Evolutionary conservation across 1,284 basidiomycete genomes (phyloP), one percentile per base, ranked within the genome.

Genomic region (Ustilago esculenta): DNA sequence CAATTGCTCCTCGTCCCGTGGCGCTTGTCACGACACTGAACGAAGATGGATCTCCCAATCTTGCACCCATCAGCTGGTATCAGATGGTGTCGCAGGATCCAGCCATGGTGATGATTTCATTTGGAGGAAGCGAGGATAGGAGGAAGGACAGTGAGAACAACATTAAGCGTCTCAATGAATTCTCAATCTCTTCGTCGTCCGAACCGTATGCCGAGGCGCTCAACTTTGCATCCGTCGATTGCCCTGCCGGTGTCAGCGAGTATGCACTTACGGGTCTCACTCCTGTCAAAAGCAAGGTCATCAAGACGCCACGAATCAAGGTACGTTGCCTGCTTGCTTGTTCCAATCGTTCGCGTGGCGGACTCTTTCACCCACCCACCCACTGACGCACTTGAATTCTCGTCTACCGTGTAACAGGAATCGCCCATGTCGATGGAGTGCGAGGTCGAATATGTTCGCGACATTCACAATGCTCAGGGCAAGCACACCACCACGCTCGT

Each of bases 1-100:
- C 64, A 1, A 75, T 77, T 25, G 71, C 73, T 3, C 75, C 75
- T 12, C 47, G 75, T 2, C 75, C 75, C 1, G 73, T 77, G 7
- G 75, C 75, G 5, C 54, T 77, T 7, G 71, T 75, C 1, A 73
- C 72, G 1, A 76, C 75, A 7, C 46, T 72, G 21, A 69, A 72
- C 24, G 57, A 73, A 17, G 51, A 77, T 12, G 68, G 68, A 1
- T 44, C 50, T 0, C 70, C 65, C 5, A 77, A 77, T 25, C 44
- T 77, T 15, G 72, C 72, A 2, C 74, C 75, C 0, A 71, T 77
- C 42, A 66, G 56, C 52, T 75, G 73, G 73, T 77, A 72, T 23
- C 73, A 77, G 51, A 75, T 77, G 73, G 71, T 77, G 3, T 66
- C 56, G 30, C 73, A 75, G 37, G 58, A 77, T 48, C 75, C 75